phyloP scores from a whole-genome alignment of 768 basidiomycete genomes.

The Leccinum disarticulatum region DNA sequence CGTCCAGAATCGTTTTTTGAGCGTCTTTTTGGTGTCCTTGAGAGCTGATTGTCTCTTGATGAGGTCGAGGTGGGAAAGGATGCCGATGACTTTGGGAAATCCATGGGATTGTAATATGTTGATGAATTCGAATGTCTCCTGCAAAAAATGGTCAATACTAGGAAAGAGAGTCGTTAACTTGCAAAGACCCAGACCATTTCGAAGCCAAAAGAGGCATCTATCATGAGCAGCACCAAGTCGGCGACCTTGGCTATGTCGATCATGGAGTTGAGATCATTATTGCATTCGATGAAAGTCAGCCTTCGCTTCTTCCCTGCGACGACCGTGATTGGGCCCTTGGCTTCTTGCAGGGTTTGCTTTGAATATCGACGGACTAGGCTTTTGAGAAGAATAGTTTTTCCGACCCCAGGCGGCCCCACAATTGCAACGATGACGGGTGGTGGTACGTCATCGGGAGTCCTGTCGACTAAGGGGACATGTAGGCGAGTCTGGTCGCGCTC shows the following conservation, averaged over 20 bases:
- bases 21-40: constrained; percentile 85
- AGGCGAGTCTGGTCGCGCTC: constrained; percentile 93
- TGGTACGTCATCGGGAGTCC: constrained; percentile 88
- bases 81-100: constrained; percentile 96
- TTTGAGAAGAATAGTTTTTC: constrained; percentile 92
- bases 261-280: constrained; percentile 97
- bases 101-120: constrained; percentile 97
- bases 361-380: constrained; percentile 89
- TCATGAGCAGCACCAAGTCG: constrained; percentile 94
- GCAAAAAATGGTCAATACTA: constrained; percentile 1
- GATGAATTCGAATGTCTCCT: constrained; percentile 99
- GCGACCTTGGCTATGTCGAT: constrained; percentile 97
- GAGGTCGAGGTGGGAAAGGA: constrained; percentile 95
- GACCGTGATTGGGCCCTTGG: constrained; percentile 92
- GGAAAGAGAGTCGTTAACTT: neutral
- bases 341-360: constrained; percentile 88
- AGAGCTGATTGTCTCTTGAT: constrained; percentile 89
- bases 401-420: constrained; percentile 95
- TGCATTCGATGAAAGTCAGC: constrained; percentile 96
- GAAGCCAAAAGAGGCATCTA: constrained; percentile 96
- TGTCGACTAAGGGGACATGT: constrained; percentile 93
- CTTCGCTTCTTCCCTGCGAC: constrained; percentile 90
- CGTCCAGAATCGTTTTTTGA: constrained; percentile 99
- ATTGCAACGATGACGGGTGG: constrained; percentile 94
- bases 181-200: constrained; percentile 78